Percentiles rank a stretch among this genome's conserved stretches.
Evolutionary conservation across 768 basidiomycete species (phyloP).

Genomic region (Hericium alpestre): DNA sequence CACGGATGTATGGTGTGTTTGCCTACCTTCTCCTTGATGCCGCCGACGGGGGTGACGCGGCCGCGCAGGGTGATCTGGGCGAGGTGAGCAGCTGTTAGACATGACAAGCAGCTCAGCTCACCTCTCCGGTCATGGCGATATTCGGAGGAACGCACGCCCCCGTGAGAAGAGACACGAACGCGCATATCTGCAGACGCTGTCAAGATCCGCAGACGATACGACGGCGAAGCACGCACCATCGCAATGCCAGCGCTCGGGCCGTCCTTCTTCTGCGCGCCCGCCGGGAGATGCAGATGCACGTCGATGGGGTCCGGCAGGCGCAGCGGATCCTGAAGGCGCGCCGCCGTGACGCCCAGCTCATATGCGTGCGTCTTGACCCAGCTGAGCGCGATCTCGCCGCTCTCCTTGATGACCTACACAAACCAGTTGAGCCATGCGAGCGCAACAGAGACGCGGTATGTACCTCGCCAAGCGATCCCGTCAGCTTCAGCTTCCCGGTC

Average conservation of each 20-base stretch:
- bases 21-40: constrained; percentile 73
- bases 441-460: constrained; percentile 7
- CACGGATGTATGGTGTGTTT: not conserved
- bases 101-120: constrained; percentile 14
- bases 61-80: constrained; percentile 70
- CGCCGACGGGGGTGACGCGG: constrained; percentile 74
- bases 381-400: constrained; percentile 79
- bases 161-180: constrained; percentile 76
- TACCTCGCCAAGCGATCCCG: constrained; percentile 77
- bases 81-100: not conserved
- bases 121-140: constrained; percentile 88
- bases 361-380: constrained; percentile 88
- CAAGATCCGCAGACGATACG: not conserved
- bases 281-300: constrained; percentile 80
- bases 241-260: constrained; percentile 87
- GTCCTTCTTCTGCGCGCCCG: constrained; percentile 89
- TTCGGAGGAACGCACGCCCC: constrained; percentile 62
- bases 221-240: constrained; percentile 41
- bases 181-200: constrained; percentile 47
- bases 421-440: not conserved
- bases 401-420: constrained; percentile 76
- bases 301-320: constrained; percentile 66
- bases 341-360: constrained; percentile 64
- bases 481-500: constrained; percentile 59
- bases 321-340: constrained; percentile 61